Base-by-base conservation (phyloP, 164 flowering plant genomes). In the Aristolochia contorta region DNA sequence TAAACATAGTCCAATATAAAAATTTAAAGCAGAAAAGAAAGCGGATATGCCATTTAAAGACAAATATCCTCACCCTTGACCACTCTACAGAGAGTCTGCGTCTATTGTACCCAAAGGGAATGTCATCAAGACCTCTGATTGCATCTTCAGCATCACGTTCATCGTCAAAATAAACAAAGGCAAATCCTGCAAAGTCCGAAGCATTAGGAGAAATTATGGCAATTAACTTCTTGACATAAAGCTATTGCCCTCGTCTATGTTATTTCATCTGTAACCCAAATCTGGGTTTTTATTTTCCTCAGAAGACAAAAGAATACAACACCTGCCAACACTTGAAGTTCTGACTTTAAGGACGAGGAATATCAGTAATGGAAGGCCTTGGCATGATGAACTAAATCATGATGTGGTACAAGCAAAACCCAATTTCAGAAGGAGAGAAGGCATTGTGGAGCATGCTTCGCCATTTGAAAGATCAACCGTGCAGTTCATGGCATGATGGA, bases 111-210 rank as follows among this genome's bases (percentile, higher is more conserved):
- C 98, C 97, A 77, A 93, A 93, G 25, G 92, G 84, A 5, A 52
- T 49, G 63, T 79, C 79, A 66, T 93, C 96, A 62, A 90, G 79
- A 30, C 75, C 79, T 12, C 80, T 87, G 56, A 93, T 90, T 21
- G 98, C 96, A 77, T 84, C 97, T 54, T 77, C 84, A 59, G 96
- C 98, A 81, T 93, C 98, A 61, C 84, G 92, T 57, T 93, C 96
- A 71, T 93, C 94, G 63, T 82, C 87, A 77, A 87, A 88, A 67
- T 88, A 90, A 46, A 90, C 94, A 81, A 93, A 93, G 47, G 98
- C 97, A 86, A 78, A 93, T 14, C 98, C 98, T 93, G 80, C 71
- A 76, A 56, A 24, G 3, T 37, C 7, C 7, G 43, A 37, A 37
- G 43, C 43, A 37, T 37, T 37, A 37, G 43, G 12, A 37, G 12